Conservation (phyloP, 805 yeast genomes). For the Pichia ethanolica region DNA sequence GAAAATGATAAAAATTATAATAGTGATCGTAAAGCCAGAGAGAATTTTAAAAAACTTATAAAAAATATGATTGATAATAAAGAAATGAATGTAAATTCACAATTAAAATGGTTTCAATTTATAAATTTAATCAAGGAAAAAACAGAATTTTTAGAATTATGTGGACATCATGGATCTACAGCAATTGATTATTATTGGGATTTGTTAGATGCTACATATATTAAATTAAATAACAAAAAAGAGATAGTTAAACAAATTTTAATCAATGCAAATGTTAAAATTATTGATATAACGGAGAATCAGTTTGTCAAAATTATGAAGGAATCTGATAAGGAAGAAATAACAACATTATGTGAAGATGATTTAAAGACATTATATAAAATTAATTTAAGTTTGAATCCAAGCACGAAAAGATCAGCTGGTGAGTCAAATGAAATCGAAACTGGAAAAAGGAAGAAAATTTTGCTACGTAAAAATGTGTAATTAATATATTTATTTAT, state of each 20-base stretch:
- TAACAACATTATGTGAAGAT: not conserved
- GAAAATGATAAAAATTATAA: constrained; percentile 39
- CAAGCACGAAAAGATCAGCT: not conserved
- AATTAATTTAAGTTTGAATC: not conserved
- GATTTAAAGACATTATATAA: not conserved
- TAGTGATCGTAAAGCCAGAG: constrained; percentile 60
- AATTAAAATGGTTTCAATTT: constrained; percentile 54
- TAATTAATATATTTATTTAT: not conserved
- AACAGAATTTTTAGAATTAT: constrained; percentile 46
- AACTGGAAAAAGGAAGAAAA: constrained; percentile 1
- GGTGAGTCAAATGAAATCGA: not conserved
- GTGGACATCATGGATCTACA: constrained; percentile 74
- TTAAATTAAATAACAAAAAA: constrained; percentile 47
- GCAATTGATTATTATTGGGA: constrained; percentile 77
- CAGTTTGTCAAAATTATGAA: constrained; percentile 13
- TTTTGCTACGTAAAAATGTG: constrained; percentile 4
- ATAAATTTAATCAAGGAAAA: constrained; percentile 45
- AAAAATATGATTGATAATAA: constrained; percentile 26
- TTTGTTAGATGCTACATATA: constrained; percentile 52
- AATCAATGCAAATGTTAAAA: constrained; percentile 15
- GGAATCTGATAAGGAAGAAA: not conserved
- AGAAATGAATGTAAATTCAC: constrained; percentile 32
- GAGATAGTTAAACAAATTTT: constrained; percentile 51
- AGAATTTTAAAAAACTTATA: constrained; percentile 45
- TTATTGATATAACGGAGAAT: constrained; percentile 2